Evolutionary conservation across 2,329 filamentous ascomycete species (phyloP).

Genomic region (Pseudopithomyces chartarum): DNA sequence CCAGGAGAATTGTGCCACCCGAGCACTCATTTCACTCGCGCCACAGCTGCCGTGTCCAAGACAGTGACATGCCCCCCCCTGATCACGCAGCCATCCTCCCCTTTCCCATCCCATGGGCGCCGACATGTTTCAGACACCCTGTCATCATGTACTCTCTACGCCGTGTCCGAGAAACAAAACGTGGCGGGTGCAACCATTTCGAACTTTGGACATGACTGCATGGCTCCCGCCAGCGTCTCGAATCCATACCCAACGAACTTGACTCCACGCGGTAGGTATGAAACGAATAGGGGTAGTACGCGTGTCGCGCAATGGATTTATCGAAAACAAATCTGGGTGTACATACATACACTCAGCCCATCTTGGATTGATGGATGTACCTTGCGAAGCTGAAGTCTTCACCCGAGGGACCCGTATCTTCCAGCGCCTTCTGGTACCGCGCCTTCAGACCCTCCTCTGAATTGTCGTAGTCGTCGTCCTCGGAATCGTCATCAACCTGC

Average conservation of each 20-base stretch:
- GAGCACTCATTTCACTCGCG: too few species aligned
- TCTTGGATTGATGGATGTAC: slow-evolving; percentile 50
- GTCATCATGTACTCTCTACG: not conserved
- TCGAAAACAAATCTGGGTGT: not conserved
- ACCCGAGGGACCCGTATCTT: slow-evolving; percentile 51
- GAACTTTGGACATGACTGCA: not conserved
- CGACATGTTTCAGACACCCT: not conserved
- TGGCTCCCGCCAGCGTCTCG: not conserved
- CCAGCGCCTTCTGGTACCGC: slow-evolving; percentile 77
- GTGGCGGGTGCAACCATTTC: not conserved
- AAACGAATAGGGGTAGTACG: not conserved
- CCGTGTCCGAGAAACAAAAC: not conserved
- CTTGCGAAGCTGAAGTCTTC: slow-evolving; percentile 59
- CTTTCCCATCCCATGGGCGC: not conserved
- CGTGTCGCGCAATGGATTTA: slow-evolving; percentile 5
- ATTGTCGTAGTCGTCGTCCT: slow-evolving; percentile 62
- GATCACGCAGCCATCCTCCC: not conserved
- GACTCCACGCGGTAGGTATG: not conserved
- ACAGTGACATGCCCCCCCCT: slow-evolving; percentile 17
- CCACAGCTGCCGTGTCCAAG: too few species aligned
- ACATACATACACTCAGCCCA: slow-evolving; percentile 36
- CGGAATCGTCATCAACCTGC: slow-evolving; percentile 56
- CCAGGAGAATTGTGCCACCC: too few species aligned
- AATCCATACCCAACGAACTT: not conserved
- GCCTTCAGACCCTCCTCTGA: slow-evolving; percentile 68